A percentile compares a stretch with the other conserved stretches of the same genome.
Conservation (phyloP, 2,329 filamentous ascomycete species). For the Cladosporium sp. region DNA sequence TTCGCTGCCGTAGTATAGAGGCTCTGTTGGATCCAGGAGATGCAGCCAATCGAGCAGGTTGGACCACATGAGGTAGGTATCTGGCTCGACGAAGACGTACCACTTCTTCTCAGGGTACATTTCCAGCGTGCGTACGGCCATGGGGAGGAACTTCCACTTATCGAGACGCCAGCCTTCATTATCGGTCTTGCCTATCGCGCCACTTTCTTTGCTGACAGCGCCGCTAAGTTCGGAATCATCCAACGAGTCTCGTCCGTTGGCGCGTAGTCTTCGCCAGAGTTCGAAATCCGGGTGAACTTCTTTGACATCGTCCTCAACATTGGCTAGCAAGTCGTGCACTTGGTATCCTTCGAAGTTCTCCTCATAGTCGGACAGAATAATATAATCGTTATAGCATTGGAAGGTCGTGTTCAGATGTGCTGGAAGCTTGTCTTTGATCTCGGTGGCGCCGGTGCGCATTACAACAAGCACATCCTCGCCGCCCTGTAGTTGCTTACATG, state of each 20-base stretch:
- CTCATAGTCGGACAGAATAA: conserved; percentile 57
- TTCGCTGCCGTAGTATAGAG: conserved; percentile 52
- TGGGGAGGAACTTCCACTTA: conserved; percentile 38
- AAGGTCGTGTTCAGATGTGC: conserved; percentile 53
- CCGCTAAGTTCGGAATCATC: conserved; percentile 26
- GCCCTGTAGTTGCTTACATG: conserved; percentile 1
- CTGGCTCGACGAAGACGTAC: conserved; percentile 58
- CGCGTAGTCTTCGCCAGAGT: conserved; percentile 34
- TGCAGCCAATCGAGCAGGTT: conserved; percentile 52
- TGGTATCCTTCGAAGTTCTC: conserved; percentile 46
- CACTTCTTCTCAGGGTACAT: conserved; percentile 48
- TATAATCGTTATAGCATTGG: conserved; percentile 51
- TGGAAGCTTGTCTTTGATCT: conserved; percentile 52
- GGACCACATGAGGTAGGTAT: conserved; percentile 54
- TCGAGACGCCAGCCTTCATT: conserved; percentile 29
- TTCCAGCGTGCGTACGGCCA: conserved; percentile 33
- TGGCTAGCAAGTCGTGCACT: conserved; percentile 34
- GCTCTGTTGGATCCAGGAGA: conserved; percentile 45
- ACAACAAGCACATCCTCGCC: conserved; percentile 51
- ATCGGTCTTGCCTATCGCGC: conserved; percentile 1
- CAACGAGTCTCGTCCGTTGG: conserved; percentile 29
- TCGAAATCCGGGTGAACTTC: conserved; percentile 31
- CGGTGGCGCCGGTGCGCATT: conserved; percentile 56
- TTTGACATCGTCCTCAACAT: conserved; percentile 29
- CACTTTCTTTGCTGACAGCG: conserved; percentile 17